Evolutionary conservation across 169 alveolate species (phyloP).

Genomic region (Neospora caninum): DNA sequence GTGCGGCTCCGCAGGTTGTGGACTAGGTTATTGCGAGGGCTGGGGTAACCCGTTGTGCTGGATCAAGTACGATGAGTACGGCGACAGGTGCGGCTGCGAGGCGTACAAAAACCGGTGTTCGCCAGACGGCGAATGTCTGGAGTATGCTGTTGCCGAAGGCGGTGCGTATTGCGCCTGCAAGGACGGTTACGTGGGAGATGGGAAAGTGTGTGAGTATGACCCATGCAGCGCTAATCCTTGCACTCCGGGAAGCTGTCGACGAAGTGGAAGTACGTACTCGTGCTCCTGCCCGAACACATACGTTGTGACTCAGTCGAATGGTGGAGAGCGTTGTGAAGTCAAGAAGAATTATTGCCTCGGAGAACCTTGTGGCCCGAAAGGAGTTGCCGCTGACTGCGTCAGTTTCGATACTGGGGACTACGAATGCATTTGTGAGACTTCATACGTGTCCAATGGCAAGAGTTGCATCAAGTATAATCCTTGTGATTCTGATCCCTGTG

Average conservation of each 20-base stretch:
- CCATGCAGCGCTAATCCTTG: slow-evolving; percentile 27
- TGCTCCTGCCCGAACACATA: background rate
- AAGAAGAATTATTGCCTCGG: background rate
- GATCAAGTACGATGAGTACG: background rate
- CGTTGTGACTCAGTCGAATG: background rate
- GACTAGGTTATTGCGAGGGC: background rate
- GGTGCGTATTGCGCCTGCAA: slow-evolving; percentile 49
- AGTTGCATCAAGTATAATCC: background rate
- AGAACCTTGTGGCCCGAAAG: slow-evolving; percentile 17
- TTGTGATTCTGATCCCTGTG: slow-evolving; percentile 40
- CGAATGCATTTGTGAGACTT: background rate
- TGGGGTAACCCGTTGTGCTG: slow-evolving; percentile 4
- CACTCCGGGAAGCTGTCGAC: slow-evolving; percentile 8
- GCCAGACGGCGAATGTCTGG: background rate
- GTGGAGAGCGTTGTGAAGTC: background rate
- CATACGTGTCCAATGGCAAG: background rate
- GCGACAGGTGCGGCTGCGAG: slow-evolving; percentile 30
- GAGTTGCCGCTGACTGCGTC: background rate
- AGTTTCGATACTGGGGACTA: background rate
- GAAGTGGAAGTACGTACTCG: background rate
- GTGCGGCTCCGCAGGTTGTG: slow-evolving; percentile 26
- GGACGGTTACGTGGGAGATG: background rate
- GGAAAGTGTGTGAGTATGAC: slow-evolving; percentile 18
- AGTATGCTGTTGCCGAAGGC: background rate
- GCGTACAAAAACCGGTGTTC: background rate